These are phyloP conservation scores for Xylaria arbuscula DNA, from an alignment of 2,329 filamentous ascomycete genomes.

Conservation along the genomic window DNA sequence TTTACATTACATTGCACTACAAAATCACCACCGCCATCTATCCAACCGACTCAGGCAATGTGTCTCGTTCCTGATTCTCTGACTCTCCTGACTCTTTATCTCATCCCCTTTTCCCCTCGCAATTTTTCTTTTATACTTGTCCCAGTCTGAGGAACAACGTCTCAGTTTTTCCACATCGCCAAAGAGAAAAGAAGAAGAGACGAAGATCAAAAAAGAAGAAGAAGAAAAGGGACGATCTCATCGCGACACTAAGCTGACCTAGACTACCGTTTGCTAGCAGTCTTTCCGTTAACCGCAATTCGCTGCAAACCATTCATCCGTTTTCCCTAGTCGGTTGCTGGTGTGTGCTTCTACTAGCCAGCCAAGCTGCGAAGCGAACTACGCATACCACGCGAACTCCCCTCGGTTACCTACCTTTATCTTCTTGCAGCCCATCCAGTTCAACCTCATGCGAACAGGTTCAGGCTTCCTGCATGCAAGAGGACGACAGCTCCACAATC, in stretches of 20 bases:
- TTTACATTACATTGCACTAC: constrained; percentile 29
- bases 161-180: constrained; percentile 41
- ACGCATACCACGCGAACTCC: constrained; percentile 48
- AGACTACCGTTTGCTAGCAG: constrained; percentile 46
- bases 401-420: constrained; percentile 52
- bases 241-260: constrained; percentile 21
- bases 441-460: constrained; percentile 58
- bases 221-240: neutral
- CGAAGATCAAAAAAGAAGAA: too few species aligned
- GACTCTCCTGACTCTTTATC: constrained; percentile 46
- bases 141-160: constrained; percentile 49
- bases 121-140: constrained; percentile 37
- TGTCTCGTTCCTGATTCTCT: constrained; percentile 46
- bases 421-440: constrained; percentile 53
- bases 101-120: constrained; percentile 42
- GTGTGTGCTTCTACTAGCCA: constrained; percentile 40
- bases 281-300: constrained; percentile 41
- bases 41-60: constrained; percentile 44
- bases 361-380: constrained; percentile 47
- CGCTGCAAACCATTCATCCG: constrained; percentile 43
- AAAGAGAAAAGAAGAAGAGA: constrained; percentile 25
- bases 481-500: constrained; percentile 51
- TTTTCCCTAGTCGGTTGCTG: constrained; percentile 38
- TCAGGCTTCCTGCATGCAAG: constrained; percentile 59
- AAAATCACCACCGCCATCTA: constrained; percentile 25